Percentiles rank a stretch among this genome's conserved stretches.
These are phyloP conservation scores for Microcera coccophila DNA, from an alignment of 2,329 filamentous ascomycete genomes.

Conservation along the genomic window DNA sequence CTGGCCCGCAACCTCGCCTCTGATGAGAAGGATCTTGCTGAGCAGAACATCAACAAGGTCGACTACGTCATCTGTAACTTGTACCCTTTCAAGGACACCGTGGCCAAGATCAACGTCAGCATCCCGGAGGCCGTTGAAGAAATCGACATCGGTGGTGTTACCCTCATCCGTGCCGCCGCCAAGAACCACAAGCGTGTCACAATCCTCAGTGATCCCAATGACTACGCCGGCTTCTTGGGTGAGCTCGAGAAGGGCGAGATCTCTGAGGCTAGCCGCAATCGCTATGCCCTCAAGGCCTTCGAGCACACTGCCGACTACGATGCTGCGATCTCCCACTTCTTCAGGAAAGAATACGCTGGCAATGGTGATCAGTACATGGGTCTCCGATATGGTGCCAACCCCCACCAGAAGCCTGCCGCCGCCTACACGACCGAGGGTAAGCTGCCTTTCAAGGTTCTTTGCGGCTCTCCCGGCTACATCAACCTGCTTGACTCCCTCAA, in stretches of 20 bases:
- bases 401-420: conserved; percentile 94
- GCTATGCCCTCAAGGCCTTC: conserved; percentile 94
- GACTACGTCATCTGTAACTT: conserved; percentile 98
- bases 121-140: conserved; percentile 96
- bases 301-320: conserved; percentile 98
- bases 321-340: conserved; percentile 89
- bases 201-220: conserved; percentile 87
- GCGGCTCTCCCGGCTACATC: conserved; percentile 90
- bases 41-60: conserved; percentile 92
- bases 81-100: conserved; percentile 98
- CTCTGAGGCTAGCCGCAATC: conserved; percentile 76
- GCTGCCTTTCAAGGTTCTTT: conserved; percentile 91
- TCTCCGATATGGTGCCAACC: conserved; percentile 93
- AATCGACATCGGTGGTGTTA: conserved; percentile 97
- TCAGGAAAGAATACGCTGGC: conserved; percentile 92
- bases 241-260: conserved; percentile 87
- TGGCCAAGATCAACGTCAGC: conserved; percentile 95
- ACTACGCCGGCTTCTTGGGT: conserved; percentile 91
- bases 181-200: conserved; percentile 97
- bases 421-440: conserved; percentile 70
- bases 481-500: conserved; percentile 96
- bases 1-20: conserved; percentile 90
- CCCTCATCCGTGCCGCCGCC: conserved; percentile 88
- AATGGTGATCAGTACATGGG: conserved; percentile 78
- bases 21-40: conserved; percentile 93